A percentile compares a stretch with the other conserved stretches of the same genome.
Conservation (phyloP, 306 rosid genomes). For the Prunus campanulata region DNA sequence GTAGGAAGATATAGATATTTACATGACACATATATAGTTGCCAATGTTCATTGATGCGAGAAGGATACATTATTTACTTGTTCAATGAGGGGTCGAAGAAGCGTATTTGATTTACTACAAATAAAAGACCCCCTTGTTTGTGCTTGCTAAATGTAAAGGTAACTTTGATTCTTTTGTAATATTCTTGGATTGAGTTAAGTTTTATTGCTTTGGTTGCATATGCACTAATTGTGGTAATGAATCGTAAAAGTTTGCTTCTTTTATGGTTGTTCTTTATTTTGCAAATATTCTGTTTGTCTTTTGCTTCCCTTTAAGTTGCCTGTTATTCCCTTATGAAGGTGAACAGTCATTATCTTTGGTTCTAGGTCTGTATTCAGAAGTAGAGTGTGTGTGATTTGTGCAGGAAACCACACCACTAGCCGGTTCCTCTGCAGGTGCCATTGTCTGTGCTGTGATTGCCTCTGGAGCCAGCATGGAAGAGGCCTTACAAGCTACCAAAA, state of each 20-base stretch:
- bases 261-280: too few species aligned
- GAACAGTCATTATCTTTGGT: not conserved
- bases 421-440: slow-evolving; percentile 98
- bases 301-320: not conserved
- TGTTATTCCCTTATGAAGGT: not conserved
- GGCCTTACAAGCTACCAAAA: slow-evolving; percentile 73
- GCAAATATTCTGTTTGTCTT: not conserved
- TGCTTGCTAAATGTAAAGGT: not conserved
- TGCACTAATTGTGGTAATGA: too few species aligned
- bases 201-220: not conserved
- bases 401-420: slow-evolving; percentile 95
- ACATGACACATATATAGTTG: not conserved
- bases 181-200: not conserved
- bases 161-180: not conserved
- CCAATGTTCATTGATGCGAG: not conserved
- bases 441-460: slow-evolving; percentile 91
- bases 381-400: slow-evolving; percentile 19
- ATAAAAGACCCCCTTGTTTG: not conserved
- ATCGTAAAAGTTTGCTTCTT: too few species aligned
- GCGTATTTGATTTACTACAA: not conserved
- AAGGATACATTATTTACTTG: not conserved
- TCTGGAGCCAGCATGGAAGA: slow-evolving; percentile 92
- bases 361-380: not conserved
- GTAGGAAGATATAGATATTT: not conserved
- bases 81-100: too few species aligned